These are phyloP conservation scores for Pichia deserticola DNA, from an alignment of 805 yeast genomes.

Conservation along the genomic window DNA sequence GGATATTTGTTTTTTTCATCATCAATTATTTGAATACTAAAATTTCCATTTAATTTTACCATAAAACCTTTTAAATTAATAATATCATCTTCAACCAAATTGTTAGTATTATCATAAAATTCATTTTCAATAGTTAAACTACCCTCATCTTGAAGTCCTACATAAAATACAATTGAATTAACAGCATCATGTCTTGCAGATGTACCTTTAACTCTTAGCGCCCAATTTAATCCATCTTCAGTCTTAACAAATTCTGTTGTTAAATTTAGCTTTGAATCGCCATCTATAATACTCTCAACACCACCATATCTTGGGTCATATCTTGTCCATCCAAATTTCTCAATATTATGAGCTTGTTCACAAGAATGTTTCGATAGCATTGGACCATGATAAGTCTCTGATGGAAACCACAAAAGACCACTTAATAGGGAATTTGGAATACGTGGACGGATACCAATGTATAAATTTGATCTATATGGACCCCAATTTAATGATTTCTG, in stretches of 20 bases:
- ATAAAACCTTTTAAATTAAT: constrained; percentile 45
- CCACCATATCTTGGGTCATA: constrained; percentile 92
- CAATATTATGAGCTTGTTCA: constrained; percentile 63
- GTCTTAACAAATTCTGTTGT: constrained; percentile 72
- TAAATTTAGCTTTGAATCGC: constrained; percentile 52
- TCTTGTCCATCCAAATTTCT: constrained; percentile 74
- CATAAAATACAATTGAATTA: constrained; percentile 68
- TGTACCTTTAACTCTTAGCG: constrained; percentile 55
- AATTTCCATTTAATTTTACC: constrained; percentile 56
- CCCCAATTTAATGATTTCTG: constrained; percentile 74
- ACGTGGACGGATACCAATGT: constrained; percentile 80
- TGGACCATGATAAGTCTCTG: constrained; percentile 48
- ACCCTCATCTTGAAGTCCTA: constrained; percentile 65
- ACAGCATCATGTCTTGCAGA: constrained; percentile 46
- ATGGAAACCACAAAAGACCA: constrained; percentile 86
- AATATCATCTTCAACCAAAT: constrained; percentile 31
- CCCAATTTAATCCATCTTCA: constrained; percentile 71
- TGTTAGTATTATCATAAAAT: constrained; percentile 16
- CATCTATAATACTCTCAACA: constrained; percentile 62
- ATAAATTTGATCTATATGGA: constrained; percentile 81
- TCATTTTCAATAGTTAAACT: constrained; percentile 30
- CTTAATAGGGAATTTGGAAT: constrained; percentile 65
- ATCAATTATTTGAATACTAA: constrained; percentile 52
- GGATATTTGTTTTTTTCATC: constrained; percentile 42
- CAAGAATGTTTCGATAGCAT: constrained; percentile 62